Evolutionary conservation across 345 rosid species (phyloP).

Genomic region (Eutrema yunnanense): DNA sequence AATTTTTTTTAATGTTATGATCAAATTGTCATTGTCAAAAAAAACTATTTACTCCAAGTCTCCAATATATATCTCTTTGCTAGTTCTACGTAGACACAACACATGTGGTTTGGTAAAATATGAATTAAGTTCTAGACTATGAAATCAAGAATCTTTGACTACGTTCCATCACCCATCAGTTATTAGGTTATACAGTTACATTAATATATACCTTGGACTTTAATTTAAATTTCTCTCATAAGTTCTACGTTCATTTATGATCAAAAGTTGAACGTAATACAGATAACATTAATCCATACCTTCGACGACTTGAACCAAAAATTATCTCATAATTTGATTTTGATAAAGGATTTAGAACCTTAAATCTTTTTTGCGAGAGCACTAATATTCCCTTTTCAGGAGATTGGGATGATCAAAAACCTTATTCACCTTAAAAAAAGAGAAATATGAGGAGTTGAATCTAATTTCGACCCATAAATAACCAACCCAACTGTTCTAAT

Average conservation of each 20-base stretch:
- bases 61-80: background rate
- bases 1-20: background rate
- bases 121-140: conserved; percentile 2
- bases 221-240: background rate
- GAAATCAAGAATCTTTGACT: conserved; percentile 10
- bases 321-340: background rate
- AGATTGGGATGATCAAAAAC: too few relatives aligned
- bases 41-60: background rate
- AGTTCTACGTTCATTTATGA: background rate
- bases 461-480: too few relatives aligned
- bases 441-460: too few relatives aligned
- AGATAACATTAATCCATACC: background rate
- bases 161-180: background rate
- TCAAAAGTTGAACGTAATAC: conserved; percentile 1
- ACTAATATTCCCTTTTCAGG: too few relatives aligned
- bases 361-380: too few relatives aligned
- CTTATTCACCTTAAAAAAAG: too few relatives aligned
- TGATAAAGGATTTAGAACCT: background rate
- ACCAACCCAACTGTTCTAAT: too few relatives aligned
- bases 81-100: background rate
- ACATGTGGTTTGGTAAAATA: background rate
- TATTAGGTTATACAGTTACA: conserved; percentile 14
- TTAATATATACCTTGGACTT: background rate
- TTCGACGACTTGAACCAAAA: background rate
- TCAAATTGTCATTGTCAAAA: background rate